Evolutionary conservation across 352 stramenopile species (phyloP).

Genomic region (Pythium grandisporangium): DNA sequence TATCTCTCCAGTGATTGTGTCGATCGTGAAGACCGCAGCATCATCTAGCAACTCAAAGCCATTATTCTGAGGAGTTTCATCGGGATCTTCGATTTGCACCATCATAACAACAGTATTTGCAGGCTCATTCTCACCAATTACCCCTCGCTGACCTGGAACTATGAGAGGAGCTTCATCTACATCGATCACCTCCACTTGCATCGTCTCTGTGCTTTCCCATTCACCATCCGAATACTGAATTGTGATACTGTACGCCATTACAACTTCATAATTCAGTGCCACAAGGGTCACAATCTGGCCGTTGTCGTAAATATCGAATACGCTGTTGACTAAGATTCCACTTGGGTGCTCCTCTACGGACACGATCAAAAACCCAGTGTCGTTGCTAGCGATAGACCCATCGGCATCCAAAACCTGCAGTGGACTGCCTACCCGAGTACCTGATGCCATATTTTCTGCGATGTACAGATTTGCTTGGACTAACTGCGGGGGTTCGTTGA

Average conservation of each 20-base stretch:
- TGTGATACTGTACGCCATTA: constrained; percentile 3
- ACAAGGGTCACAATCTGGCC: constrained; percentile 28
- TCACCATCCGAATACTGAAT: constrained; percentile 21
- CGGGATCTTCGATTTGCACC: constrained; percentile 23
- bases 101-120: constrained; percentile 18
- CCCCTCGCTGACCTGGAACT: constrained; percentile 8
- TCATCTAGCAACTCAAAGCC: constrained; percentile 12
- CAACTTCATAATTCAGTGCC: constrained; percentile 26
- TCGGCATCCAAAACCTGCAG: constrained; percentile 32
- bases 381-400: constrained; percentile 16
- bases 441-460: constrained; percentile 29
- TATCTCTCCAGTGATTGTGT: constrained; percentile 14
- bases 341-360: no score
- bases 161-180: constrained; percentile 41
- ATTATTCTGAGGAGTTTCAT: constrained; percentile 18
- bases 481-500: constrained; percentile 39
- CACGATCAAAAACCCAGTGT: constrained; percentile 21
- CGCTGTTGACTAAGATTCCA: no score
- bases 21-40: constrained; percentile 10
- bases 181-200: constrained; percentile 27
- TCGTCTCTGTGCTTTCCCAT: constrained; percentile 11
- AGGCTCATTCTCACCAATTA: constrained; percentile 26
- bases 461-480: constrained; percentile 11
- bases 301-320: no score
- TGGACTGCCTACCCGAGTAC: constrained; percentile 29